Evolutionary conservation across 1,284 basidiomycete species (phyloP), one percentile per base, ranked within the genome.

Genomic region (Malassezia yamatoensis): DNA sequence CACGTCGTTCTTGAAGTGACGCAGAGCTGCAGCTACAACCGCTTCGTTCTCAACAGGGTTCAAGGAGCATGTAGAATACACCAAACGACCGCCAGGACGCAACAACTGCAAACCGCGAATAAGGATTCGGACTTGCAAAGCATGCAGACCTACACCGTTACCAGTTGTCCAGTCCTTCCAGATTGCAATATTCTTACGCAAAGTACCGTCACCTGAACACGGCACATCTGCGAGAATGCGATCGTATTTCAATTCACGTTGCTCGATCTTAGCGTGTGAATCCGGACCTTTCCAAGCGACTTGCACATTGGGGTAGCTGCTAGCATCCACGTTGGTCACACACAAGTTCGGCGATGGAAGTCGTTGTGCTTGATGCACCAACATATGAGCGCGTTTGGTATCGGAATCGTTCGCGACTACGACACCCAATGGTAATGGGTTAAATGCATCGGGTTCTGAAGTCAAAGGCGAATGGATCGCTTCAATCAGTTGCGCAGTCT

Each of bases 41-140:
- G 94, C 89, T 77, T 99, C 94, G 75, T 99, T 96, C 77, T 98
- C 94, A 32, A 91, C 81, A 1, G 93, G 94, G 76, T 98, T 98
- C 67, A 98, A 80, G 1, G 91, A 96, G 75, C 94, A 98, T 0
- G 93, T 99, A 4, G 93, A 98, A 77, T 98, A 98, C 24, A 96
- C 91, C 56, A 98, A 85, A 36, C 88, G 83, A 11, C 93, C 93
- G 18, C 85, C 84, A 3, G 83, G 82, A 63, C 86, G 85, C 42
- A 99, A 82, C 77, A 96, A 81, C 58, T 84, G 83, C 85, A 99
- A 91, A 5, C 86, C 91, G 15, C 93, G 85, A 62, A 86, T 80
- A 16, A 98, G 81, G 63, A 98, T 96, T 20, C 93, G 86, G 36
- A 91, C 79, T 76, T 99, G 94, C 32, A 99, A 78, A 8, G 88